These are phyloP conservation scores for Colletotrichum tanaceti DNA, from an alignment of 2,329 filamentous ascomycete species.

Conservation along the genomic window DNA sequence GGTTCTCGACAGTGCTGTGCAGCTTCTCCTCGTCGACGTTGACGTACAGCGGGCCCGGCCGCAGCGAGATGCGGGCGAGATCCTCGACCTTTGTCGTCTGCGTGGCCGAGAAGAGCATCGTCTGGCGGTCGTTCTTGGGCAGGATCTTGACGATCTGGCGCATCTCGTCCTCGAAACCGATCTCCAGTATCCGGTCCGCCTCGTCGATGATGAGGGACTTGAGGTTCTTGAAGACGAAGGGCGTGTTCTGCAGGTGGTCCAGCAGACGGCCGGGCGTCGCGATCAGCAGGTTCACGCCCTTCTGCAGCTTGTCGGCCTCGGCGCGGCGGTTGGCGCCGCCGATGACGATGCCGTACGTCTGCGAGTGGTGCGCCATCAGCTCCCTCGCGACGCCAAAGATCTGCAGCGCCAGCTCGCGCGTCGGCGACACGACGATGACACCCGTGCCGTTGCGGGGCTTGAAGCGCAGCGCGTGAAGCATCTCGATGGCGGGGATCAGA, in stretches of 20 bases:
- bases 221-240: constrained; percentile 92
- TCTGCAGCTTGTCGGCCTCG: constrained; percentile 92
- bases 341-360: constrained; percentile 94
- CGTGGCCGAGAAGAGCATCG: constrained; percentile 98
- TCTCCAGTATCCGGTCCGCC: constrained; percentile 94
- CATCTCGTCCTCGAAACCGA: constrained; percentile 99
- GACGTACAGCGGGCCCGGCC: constrained; percentile 92
- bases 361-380: constrained; percentile 93
- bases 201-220: constrained; percentile 95
- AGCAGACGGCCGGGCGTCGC: constrained; percentile 92
- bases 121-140: constrained; percentile 87
- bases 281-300: constrained; percentile 94
- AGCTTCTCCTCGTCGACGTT: constrained; percentile 93
- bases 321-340: constrained; percentile 91
- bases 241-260: constrained; percentile 94
- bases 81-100: constrained; percentile 99
- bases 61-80: constrained; percentile 90
- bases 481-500: constrained; percentile 92
- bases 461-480: constrained; percentile 89
- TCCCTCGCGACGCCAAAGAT: constrained; percentile 96
- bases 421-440: constrained; percentile 92
- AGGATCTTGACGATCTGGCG: constrained; percentile 95
- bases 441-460: constrained; percentile 95
- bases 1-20: constrained; percentile 89
- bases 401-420: constrained; percentile 91